Evolutionary conservation across 768 basidiomycete species (phyloP), one percentile per base, ranked within the genome.

Genomic region (Clathrus columnatus): DNA sequence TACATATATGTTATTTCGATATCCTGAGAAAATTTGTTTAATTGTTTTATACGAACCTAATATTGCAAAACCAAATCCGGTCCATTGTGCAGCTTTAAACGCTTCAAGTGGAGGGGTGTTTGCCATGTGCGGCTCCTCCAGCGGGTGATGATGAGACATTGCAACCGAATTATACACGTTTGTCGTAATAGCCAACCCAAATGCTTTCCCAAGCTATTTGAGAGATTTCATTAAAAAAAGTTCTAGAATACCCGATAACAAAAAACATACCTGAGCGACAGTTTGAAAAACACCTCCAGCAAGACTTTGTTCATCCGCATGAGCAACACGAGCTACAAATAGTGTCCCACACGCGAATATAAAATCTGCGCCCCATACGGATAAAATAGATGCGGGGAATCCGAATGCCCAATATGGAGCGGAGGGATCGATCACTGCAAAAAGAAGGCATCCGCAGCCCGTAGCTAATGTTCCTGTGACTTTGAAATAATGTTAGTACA

Each of bases 201-300:
- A 73, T 5, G 84, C 76, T 0, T 79, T 79, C 6, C 87, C 87
- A 14, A 89, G 67, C 85, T 84, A 45, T 11, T 32, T 21, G 23
- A 45, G 26, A 28, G 18, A 10, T 5, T 51, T 27, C 30, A 32
- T n/a, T n/a, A 32, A 32, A 32, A 32, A 6, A 32, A 32, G 14
- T 32, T 14, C 14, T 32, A 32, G 7, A 32, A 32, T 27, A 51
- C 57, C 43, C 18, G 26, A 24, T 18, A 54, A 14, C 14, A 17
- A 7, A 36, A 43, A 50, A 17, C 5, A 55, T 56, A 81, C 83
- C 72, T 85, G 84, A 5, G 78, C 83, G 78, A 91, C 81, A 0
- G 88, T 88, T 63, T 86, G 84, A 67, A 90, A 89, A 18, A 89
- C 57, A 10, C 81, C 88, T 2, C 85, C 87, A 5, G 83, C 81